Evolutionary conservation across 495 filamentous ascomycete species (phyloP).

Genomic region (Durotheca rogersii): DNA sequence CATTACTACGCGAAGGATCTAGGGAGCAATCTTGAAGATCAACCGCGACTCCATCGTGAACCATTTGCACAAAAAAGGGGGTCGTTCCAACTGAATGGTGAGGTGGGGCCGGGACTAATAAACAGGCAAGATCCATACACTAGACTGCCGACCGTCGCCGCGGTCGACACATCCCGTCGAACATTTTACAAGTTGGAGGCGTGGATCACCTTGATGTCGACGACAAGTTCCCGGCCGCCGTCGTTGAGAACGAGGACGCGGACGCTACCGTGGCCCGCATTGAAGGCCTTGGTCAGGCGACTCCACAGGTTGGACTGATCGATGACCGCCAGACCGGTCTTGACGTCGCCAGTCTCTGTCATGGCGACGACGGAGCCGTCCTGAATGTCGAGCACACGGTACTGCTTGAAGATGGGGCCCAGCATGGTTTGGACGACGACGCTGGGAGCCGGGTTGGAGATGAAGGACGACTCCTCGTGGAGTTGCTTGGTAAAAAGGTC

Average conservation of each 20-base stretch:
- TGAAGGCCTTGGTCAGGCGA: conserved; percentile 81
- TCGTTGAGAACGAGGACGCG: conserved; percentile 96
- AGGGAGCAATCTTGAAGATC: conserved; percentile 32
- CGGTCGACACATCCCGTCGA: conserved; percentile 1
- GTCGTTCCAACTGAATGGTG: conserved; percentile 18
- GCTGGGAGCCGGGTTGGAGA: conserved; percentile 92
- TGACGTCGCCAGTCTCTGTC: conserved; percentile 81
- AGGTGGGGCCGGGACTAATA: conserved; percentile 26
- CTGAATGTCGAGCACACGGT: conserved; percentile 97
- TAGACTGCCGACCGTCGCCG: conserved; percentile 6
- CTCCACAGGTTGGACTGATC: conserved; percentile 86
- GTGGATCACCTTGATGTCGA: conserved; percentile 99
- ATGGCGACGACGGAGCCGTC: conserved; percentile 65
- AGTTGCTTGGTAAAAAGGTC: conserved; percentile 98
- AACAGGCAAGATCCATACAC: conserved; percentile 24
- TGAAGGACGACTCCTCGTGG: conserved; percentile 97
- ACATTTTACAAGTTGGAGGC: conserved; percentile 59
- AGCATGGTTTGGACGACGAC: conserved; percentile 99
- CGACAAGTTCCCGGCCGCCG: conserved; percentile 88
- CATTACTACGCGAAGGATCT: conserved; percentile 32
- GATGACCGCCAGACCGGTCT: conserved; percentile 90
- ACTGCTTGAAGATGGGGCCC: conserved; percentile 99
- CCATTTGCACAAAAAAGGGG: conserved; percentile 15
- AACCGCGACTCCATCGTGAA: conserved; percentile 33
- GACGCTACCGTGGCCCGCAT: conserved; percentile 87